These are phyloP conservation scores for Trypanosoma lewisi DNA, from an alignment of 208 protist genomes.

Conservation along the genomic window DNA sequence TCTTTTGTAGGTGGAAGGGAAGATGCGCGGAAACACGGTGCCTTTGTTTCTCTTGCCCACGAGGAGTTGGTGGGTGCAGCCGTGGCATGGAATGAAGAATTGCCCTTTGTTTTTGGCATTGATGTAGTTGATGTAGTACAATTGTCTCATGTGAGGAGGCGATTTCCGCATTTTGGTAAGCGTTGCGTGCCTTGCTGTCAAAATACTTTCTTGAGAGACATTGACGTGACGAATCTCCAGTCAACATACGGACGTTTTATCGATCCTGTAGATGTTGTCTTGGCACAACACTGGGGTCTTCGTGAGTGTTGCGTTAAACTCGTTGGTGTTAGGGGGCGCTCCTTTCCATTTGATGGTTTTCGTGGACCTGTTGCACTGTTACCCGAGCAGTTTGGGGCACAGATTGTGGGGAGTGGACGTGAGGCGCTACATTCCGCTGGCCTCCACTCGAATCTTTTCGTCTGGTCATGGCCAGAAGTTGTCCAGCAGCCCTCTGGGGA, in stretches of 20 bases:
- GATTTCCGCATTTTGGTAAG: conserved; percentile 23
- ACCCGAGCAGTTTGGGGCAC: conserved; percentile 15
- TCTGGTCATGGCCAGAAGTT: neutral
- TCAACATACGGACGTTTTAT: conserved; percentile 6
- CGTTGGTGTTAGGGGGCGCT: conserved; percentile 32
- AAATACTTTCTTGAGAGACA: neutral
- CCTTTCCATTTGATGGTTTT: conserved; percentile 41
- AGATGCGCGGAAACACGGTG: conserved; percentile 29
- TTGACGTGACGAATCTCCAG: neutral
- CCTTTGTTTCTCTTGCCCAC: conserved; percentile 47
- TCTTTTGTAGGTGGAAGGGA: conserved; percentile 32
- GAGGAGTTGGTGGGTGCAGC: conserved; percentile 47
- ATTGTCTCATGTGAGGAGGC: conserved; percentile 28
- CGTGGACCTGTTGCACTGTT: conserved; percentile 3
- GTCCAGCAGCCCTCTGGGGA: conserved; percentile 3
- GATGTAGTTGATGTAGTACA: conserved; percentile 47
- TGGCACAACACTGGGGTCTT: conserved; percentile 59
- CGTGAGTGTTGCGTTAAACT: conserved; percentile 71
- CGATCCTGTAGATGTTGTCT: conserved; percentile 28
- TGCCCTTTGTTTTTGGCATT: conserved; percentile 23
- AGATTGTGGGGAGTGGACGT: conserved; percentile 4
- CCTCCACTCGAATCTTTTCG: conserved; percentile 6
- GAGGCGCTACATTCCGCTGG: conserved; percentile 10
- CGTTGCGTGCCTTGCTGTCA: conserved; percentile 16
- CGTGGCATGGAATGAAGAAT: conserved; percentile 33